phyloP scores from a whole-genome alignment of 306 rosid species.

The Acacia confusa region DNA sequence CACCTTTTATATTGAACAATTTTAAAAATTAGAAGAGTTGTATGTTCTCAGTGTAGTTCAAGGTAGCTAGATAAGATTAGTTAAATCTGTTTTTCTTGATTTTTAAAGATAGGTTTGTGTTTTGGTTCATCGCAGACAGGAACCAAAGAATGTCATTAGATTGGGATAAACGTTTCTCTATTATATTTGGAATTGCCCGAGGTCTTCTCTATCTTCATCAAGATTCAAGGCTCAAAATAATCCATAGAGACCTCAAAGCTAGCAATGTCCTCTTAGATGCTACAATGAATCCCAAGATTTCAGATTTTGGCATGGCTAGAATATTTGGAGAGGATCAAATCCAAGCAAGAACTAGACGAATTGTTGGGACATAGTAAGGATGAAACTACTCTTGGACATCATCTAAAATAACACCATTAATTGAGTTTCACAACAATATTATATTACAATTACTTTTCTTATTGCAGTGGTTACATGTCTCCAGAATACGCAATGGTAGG shows the following conservation, averaged over 20 bases:
- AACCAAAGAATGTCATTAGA: background rate
- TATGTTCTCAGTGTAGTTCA: background rate
- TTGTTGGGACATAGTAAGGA: slow-evolving; percentile 41
- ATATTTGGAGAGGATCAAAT: slow-evolving; percentile 24
- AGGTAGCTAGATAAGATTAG: background rate
- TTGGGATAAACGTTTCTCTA: slow-evolving; percentile 17
- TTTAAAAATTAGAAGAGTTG: background rate
- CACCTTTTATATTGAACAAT: no score
- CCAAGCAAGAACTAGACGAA: slow-evolving; percentile 24
- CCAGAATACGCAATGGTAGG: slow-evolving; percentile 41
- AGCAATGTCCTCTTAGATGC: slow-evolving; percentile 33
- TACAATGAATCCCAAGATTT: slow-evolving; percentile 32
- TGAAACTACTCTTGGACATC: background rate
- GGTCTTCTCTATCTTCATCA: slow-evolving; percentile 39
- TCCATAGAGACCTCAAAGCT: slow-evolving; percentile 37
- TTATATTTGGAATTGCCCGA: slow-evolving; percentile 25
- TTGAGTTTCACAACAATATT: background rate
- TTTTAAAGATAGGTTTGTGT: background rate
- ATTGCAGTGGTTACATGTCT: slow-evolving; percentile 36
- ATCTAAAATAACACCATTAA: background rate
- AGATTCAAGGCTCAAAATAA: slow-evolving; percentile 34
- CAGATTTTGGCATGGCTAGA: slow-evolving; percentile 42
- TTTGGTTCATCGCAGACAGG: background rate
- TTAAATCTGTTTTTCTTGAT: background rate
- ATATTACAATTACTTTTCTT: background rate